These are phyloP conservation scores for Trematosphaeria pertusa DNA, from an alignment of 2,329 filamentous ascomycete genomes.

Conservation along the genomic window DNA sequence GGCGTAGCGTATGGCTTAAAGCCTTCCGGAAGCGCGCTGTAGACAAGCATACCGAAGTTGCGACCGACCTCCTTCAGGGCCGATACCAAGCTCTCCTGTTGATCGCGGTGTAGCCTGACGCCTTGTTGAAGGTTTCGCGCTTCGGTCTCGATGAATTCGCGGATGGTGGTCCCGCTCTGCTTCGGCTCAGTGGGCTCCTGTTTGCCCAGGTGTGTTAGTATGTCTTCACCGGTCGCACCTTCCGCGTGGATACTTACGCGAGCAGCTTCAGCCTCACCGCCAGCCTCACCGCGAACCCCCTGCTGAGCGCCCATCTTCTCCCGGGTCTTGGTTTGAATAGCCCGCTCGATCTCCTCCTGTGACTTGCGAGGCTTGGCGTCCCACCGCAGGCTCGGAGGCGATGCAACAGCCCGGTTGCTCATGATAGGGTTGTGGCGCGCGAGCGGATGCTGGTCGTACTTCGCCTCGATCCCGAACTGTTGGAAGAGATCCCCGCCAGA, in stretches of 20 bases:
- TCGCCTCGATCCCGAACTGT: neutral
- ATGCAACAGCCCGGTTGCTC: neutral
- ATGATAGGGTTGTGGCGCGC: neutral
- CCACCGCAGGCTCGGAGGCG: neutral
- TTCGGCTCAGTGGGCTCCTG: no score
- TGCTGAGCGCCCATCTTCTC: neutral
- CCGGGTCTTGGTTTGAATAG: conserved; percentile 9
- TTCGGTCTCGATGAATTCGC: conserved; percentile 5
- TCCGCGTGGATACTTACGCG: conserved; percentile 5
- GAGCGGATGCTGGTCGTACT: neutral
- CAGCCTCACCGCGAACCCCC: neutral
- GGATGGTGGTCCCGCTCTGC: conserved; percentile 1
- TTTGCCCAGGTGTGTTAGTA: no score
- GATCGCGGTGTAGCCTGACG: conserved; percentile 16
- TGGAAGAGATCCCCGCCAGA: no score
- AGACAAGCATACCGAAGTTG: conserved; percentile 16
- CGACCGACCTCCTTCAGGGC: conserved; percentile 18
- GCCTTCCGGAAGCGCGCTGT: conserved; percentile 5
- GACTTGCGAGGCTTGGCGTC: conserved; percentile 5
- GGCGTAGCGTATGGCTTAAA: conserved; percentile 7
- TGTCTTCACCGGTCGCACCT: no score
- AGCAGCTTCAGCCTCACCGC: neutral
- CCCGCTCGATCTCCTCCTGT: conserved; percentile 12
- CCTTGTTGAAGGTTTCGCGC: conserved; percentile 1
- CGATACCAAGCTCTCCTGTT: conserved; percentile 14